Evolutionary conservation across 2,329 filamentous ascomycete species (phyloP).

Genomic region (Cladosporium cucumerinum): DNA sequence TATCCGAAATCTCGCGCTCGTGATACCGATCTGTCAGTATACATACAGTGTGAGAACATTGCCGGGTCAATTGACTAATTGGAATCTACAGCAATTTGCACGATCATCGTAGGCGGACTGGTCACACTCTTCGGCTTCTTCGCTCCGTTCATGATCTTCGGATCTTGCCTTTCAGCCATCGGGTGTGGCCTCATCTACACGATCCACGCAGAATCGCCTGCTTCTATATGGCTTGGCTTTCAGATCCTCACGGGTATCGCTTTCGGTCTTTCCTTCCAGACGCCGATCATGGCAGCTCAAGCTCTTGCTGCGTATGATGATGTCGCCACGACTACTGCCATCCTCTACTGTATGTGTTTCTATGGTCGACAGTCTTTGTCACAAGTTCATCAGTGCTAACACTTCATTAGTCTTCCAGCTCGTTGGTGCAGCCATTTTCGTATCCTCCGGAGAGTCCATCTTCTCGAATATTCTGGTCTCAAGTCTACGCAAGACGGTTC

Average conservation of each 20-base stretch:
- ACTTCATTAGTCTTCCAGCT: conserved; percentile 40
- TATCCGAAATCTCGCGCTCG: conserved; percentile 46
- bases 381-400: background rate
- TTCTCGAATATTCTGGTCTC: conserved; percentile 36
- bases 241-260: conserved; percentile 46
- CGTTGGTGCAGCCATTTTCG: conserved; percentile 42
- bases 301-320: conserved; percentile 36
- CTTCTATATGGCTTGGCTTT: conserved; percentile 47
- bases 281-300: conserved; percentile 42
- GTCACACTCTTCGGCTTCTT: conserved; percentile 44
- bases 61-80: background rate
- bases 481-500: conserved; percentile 25
- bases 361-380: no score
- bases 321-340: conserved; percentile 39
- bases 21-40: conserved; percentile 35
- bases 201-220: conserved; percentile 36
- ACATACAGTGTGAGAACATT: background rate
- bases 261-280: conserved; percentile 42
- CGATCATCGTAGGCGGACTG: conserved; percentile 33
- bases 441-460: conserved; percentile 40
- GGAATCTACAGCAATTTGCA: conserved; percentile 24
- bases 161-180: conserved; percentile 34
- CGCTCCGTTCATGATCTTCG: conserved; percentile 44
- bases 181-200: conserved; percentile 45
- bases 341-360: conserved; percentile 34